Base-by-base conservation (phyloP, 371 early-diverging fungal species). In the Coemansia sp. region DNA sequence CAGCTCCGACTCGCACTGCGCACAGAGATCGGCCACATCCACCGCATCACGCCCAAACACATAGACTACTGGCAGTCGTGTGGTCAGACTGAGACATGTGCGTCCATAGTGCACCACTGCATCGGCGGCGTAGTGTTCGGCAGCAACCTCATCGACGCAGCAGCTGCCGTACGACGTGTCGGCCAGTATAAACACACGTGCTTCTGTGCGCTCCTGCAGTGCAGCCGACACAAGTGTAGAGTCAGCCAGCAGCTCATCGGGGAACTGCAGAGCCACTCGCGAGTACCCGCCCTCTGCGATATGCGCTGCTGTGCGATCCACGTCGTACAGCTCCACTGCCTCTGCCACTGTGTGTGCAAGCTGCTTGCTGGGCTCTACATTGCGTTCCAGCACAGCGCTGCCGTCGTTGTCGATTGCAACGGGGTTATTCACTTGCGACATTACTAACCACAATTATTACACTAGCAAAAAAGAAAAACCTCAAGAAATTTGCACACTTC, bases 141-240 rank as follows among this genome's bases (percentile, higher is more conserved):
- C 96, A 21, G 98, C 97, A 1, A 97, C 92, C 71, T 94, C 94
- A 71, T 97, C 98, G 1, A 95, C 94, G 80, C 98, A 97, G 78
- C 98, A 97, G 76, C 95, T 94, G 66, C 96, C 96, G 69, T 92
- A 95, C 11, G 96, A 92, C 0, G 98, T 96, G 71, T 97, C 98
- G 7, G 94, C 98, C 32, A 97, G 79, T 15, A 96, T 83, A 69
- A 85, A 93, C 21, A 91, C 72, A 5, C 82, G 69, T n/a, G 81
- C 69, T 4, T 64, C 71, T n/a, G 71, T 69, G 21, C 83, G 61
- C 17, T 39, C 55, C 12, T 73, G 72, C 58, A 95, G 77, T 51
- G 73, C 58, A 3, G 77, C 68, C 0, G 87, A 83, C 0, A 96
- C 87, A 3, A 80, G 65, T 4, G 91, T 85, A 0, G 96, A 84